Evolutionary conservation across 257 asterid species (phyloP).

Genomic region (Cinchona pubescens): DNA sequence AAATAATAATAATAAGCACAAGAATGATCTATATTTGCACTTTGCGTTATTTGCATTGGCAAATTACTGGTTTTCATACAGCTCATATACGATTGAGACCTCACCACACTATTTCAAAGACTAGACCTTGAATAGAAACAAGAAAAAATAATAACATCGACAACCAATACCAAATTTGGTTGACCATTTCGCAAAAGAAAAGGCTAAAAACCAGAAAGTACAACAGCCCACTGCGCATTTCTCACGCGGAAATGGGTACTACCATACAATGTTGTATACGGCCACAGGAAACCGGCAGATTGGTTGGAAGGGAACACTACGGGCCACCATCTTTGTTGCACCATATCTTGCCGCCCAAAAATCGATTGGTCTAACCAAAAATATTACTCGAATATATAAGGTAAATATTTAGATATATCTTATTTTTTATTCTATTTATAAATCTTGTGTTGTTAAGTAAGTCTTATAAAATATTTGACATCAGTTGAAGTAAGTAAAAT

Average conservation of each 20-base stretch:
- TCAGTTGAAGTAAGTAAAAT: too few species aligned
- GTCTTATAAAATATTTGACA: too few species aligned
- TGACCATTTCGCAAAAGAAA: constrained; percentile 20
- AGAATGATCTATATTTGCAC: neutral
- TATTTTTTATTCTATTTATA: too few species aligned
- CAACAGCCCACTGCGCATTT: neutral
- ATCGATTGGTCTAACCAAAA: too few species aligned
- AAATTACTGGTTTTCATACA: neutral
- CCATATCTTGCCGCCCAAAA: neutral
- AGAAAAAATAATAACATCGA: constrained; percentile 9
- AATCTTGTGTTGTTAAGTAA: too few species aligned
- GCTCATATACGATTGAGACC: constrained; percentile 15
- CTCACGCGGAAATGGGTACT: constrained; percentile 22
- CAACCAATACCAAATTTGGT: constrained; percentile 29
- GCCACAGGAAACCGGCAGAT: constrained; percentile 10
- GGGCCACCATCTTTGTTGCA: constrained; percentile 10
- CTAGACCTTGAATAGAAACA: neutral
- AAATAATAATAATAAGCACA: too few species aligned
- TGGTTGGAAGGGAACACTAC: constrained; percentile 38
- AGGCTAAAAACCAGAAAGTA: neutral
- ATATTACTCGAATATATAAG: too few species aligned
- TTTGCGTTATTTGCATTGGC: neutral
- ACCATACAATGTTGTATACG: neutral
- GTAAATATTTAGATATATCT: too few species aligned
- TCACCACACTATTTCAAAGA: neutral